These are phyloP conservation scores for Arabidopsis arenosa DNA, from an alignment of 345 rosid species.

Conservation along the genomic window DNA sequence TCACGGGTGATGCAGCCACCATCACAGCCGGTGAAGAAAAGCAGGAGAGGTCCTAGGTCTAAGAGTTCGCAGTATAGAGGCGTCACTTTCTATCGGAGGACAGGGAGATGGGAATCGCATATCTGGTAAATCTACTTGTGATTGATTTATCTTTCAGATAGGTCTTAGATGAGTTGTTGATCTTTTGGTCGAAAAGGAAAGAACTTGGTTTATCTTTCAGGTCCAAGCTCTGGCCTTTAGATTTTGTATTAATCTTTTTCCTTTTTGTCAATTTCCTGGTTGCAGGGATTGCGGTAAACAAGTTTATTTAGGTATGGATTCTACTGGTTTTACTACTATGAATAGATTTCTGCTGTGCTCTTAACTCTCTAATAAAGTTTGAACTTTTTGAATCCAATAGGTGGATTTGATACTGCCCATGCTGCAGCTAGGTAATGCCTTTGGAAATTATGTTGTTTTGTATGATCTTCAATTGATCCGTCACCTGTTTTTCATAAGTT, in stretches of 20 bases:
- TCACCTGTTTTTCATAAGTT: neutral
- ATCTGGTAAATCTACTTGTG: slow-evolving; percentile 60
- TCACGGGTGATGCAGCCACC: slow-evolving; percentile 45
- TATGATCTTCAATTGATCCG: neutral
- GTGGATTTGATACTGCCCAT: slow-evolving; percentile 50
- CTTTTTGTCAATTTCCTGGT: slow-evolving; percentile 24
- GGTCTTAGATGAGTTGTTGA: slow-evolving; percentile 19
- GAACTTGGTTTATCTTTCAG: slow-evolving; percentile 1
- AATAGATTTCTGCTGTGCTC: slow-evolving; percentile 12
- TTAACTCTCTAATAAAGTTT: slow-evolving; percentile 28
- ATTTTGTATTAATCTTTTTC: slow-evolving; percentile 14
- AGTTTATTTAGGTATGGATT: slow-evolving; percentile 82
- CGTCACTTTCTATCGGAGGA: slow-evolving; percentile 92
- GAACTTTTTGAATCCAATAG: slow-evolving; percentile 29
- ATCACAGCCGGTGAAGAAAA: slow-evolving; percentile 74
- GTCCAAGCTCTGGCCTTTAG: slow-evolving; percentile 1
- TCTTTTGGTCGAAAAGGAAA: slow-evolving; percentile 5
- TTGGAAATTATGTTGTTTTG: slow-evolving; percentile 6
- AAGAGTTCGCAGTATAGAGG: slow-evolving; percentile 97
- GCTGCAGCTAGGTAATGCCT: slow-evolving; percentile 66
- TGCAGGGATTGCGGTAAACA: slow-evolving; percentile 98
- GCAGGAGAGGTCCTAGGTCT: slow-evolving; percentile 96
- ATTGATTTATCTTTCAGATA: neutral
- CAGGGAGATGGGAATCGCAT: slow-evolving; percentile 98
- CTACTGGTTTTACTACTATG: slow-evolving; percentile 14